Evolutionary conservation across 2,329 filamentous ascomycete species (phyloP), one percentile per base, ranked within the genome.

Genomic region (Sphaerostilbella broomeana): DNA sequence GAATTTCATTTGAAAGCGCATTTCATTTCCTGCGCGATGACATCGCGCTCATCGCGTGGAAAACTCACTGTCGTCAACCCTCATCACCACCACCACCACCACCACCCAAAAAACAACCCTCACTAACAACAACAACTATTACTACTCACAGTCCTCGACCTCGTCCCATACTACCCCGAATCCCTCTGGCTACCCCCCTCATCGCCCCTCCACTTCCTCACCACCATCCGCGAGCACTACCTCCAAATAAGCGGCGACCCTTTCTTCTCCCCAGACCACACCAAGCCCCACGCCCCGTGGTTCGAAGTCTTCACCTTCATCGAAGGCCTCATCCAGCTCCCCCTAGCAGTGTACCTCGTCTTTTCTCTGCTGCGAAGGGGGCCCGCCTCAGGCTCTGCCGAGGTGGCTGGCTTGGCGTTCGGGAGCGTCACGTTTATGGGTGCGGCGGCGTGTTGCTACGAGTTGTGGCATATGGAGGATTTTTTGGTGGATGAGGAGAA

Each of bases 391-490:
- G 70, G 56, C 4, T 40, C 47, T 5, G 47, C 64, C 2, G 75
- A 79, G 61, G 57, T 79, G 9, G 59, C 73, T 3, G 64, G 69
- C 1, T 50, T 79, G 5, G 64, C 68, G 2, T 77, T 75, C 51
- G 69, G 65, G 0, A 56, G 73, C 35, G 58, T 77, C 52, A 70
- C 68, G 3, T 68, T 64, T 3, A 61, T 77, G 46, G 73, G 72
- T 1, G 71, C 73, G 2, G 50, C 64, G 10, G 63, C 69, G 2
- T 77, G 72, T 58, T 65, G 73, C 50, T 64, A 63, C 45, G 70
- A 77, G 47, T 60, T 72, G 6, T 59, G 54, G 44, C 62, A 64
- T 35, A 73, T 74, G 69, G 70, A 72, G 7, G 55, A 61, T 1
- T 61, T 57, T 3, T 49, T 70, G 22, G 66, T 75, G 44, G 62